Conservation (phyloP, 257 asterid species). For the Forsythia suspensa region DNA sequence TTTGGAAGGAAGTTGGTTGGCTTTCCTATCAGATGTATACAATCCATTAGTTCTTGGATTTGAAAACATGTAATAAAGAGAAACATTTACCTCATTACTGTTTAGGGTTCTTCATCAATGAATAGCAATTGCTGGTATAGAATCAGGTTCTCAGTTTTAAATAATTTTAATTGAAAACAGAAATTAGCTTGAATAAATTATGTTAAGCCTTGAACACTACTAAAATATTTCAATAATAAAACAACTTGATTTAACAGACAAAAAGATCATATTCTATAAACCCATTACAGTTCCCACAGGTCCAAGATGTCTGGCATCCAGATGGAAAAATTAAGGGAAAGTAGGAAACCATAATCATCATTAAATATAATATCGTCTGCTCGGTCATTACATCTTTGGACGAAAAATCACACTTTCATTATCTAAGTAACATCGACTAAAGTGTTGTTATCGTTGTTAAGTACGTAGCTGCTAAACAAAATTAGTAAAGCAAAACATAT, state of each 20-base stretch:
- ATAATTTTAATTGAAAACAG: too few relatives aligned
- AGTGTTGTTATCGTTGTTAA: background rate
- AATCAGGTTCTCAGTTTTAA: background rate
- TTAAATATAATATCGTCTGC: background rate
- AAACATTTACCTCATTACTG: background rate
- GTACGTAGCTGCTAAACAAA: too few relatives aligned
- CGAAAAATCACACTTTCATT: background rate
- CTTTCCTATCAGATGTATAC: background rate
- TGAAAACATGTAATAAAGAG: background rate
- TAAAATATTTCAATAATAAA: too few relatives aligned
- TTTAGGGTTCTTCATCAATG: background rate
- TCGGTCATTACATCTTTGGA: background rate
- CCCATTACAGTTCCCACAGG: background rate
- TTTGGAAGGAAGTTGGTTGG: too few relatives aligned
- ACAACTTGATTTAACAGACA: too few relatives aligned
- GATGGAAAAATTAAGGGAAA: too few relatives aligned
- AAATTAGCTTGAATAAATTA: too few relatives aligned
- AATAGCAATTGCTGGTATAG: background rate
- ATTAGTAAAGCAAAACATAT: background rate
- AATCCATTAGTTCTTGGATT: too few relatives aligned
- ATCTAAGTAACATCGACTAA: background rate
- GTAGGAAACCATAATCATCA: background rate
- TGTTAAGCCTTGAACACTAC: too few relatives aligned
- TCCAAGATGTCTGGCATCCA: background rate
- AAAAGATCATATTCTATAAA: too few relatives aligned